A percentile compares a stretch with the other conserved stretches of the same genome.
phyloP scores from a whole-genome alignment of 495 filamentous ascomycete genomes.

The Polyplosphaeria fusca region DNA sequence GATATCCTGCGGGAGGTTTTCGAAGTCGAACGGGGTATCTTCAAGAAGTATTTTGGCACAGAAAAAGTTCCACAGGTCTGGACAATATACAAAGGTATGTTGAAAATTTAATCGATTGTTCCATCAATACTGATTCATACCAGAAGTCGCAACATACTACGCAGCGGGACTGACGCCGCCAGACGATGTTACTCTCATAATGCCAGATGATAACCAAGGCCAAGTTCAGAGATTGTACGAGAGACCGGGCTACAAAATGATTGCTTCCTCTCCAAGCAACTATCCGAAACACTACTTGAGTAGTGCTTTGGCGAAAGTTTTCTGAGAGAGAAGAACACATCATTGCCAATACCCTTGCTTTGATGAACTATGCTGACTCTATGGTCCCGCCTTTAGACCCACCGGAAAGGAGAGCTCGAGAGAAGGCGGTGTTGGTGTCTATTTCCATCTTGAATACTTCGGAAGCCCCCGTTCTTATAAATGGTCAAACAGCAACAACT shows the following conservation, averaged over 20 bases:
- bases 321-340: no score
- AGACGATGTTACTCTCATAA: conserved; percentile 23
- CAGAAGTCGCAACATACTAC: conserved; percentile 26
- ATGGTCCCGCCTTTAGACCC: no score
- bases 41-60: conserved; percentile 11
- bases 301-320: no score
- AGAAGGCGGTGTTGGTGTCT: conserved; percentile 22
- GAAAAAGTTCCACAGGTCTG: conserved; percentile 2
- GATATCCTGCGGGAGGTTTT: conserved; percentile 18
- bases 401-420: conserved; percentile 18
- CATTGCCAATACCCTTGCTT: no score
- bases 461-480: conserved; percentile 23
- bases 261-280: no score
- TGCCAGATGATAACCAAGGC: conserved; percentile 27
- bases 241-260: no score
- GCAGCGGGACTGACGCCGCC: conserved; percentile 14
- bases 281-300: no score
- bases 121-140: no score
- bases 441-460: conserved; percentile 30
- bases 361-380: no score
- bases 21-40: conserved; percentile 14
- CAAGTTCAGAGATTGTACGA: conserved; percentile 19
- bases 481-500: conserved; percentile 21
- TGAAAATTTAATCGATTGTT: no score
- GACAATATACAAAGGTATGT: no score